phyloP scores from a whole-genome alignment of 169 alveolate genomes.

The Plasmodium inui region DNA sequence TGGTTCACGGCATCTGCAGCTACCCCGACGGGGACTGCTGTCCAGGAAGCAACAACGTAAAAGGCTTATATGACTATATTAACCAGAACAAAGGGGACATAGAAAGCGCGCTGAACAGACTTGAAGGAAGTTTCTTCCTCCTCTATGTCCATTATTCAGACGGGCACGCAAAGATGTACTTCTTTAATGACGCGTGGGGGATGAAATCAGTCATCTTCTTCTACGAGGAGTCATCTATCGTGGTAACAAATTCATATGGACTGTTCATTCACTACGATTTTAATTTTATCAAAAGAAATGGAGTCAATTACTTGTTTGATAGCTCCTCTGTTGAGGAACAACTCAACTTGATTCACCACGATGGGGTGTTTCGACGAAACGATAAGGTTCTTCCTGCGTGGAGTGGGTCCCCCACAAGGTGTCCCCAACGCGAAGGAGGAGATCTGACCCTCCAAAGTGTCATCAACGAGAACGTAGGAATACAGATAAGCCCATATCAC shows the following conservation, averaged over 20 bases:
- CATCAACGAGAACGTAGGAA: constrained; percentile 38
- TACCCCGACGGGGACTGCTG: neutral
- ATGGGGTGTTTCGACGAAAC: neutral
- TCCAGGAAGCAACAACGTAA: neutral
- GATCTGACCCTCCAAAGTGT: neutral
- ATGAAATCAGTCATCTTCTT: constrained; percentile 57
- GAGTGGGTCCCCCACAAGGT: neutral
- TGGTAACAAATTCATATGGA: constrained; percentile 38
- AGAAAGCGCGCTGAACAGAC: neutral
- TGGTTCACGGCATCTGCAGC: constrained; percentile 7
- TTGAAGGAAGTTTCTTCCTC: constrained; percentile 62
- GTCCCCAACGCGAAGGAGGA: neutral
- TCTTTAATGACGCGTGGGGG: constrained; percentile 50
- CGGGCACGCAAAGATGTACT: constrained; percentile 4
- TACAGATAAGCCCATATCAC: constrained; percentile 22
- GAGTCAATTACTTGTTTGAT: constrained; percentile 7
- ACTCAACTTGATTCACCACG: constrained; percentile 4
- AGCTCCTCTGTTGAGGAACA: neutral
- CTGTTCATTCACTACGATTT: constrained; percentile 29
- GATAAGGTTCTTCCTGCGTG: neutral
- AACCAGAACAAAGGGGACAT: neutral
- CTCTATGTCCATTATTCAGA: constrained; percentile 16
- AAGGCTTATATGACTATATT: constrained; percentile 18
- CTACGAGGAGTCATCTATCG: constrained; percentile 9
- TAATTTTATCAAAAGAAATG: neutral